A percentile compares a stretch with the other conserved stretches of the same genome.
These are phyloP conservation scores for Margaritispora aquatica DNA, from an alignment of 495 filamentous ascomycete genomes.

Conservation along the genomic window DNA sequence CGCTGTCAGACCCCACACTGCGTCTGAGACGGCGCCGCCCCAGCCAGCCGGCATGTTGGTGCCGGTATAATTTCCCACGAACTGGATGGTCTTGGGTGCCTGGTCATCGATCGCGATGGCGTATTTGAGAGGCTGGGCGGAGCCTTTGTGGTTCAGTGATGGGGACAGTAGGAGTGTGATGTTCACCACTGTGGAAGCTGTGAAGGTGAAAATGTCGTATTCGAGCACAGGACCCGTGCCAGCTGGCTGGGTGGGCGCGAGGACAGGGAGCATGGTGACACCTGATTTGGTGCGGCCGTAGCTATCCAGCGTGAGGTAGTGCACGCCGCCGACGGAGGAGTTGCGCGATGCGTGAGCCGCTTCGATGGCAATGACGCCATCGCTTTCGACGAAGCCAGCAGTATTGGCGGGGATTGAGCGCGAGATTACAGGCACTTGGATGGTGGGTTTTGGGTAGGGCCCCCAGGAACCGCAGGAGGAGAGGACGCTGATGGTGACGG, in stretches of 20 bases:
- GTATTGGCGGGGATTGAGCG: slow-evolving; percentile 48
- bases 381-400: slow-evolving; percentile 59
- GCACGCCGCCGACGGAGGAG: slow-evolving; percentile 30
- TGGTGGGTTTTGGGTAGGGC: slow-evolving; percentile 40
- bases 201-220: slow-evolving; percentile 63
- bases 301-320: slow-evolving; percentile 45
- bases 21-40: slow-evolving; percentile 48
- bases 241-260: slow-evolving; percentile 40
- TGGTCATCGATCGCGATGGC: slow-evolving; percentile 47
- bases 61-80: slow-evolving; percentile 41
- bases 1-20: slow-evolving; percentile 45
- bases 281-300: slow-evolving; percentile 54
- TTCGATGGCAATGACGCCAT: slow-evolving; percentile 55
- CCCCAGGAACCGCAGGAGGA: slow-evolving; percentile 44
- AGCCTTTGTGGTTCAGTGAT: slow-evolving; percentile 54
- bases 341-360: slow-evolving; percentile 46
- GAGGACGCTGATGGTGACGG: slow-evolving; percentile 49
- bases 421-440: slow-evolving; percentile 54
- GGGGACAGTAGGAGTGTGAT: slow-evolving; percentile 56
- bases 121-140: slow-evolving; percentile 52
- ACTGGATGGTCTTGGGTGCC: slow-evolving; percentile 40
- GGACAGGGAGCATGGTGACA: slow-evolving; percentile 48
- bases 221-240: slow-evolving; percentile 49
- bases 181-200: slow-evolving; percentile 43
- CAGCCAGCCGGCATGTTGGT: slow-evolving; percentile 49